Percentiles rank a stretch among this genome's conserved stretches.
Evolutionary conservation across 352 stramenopile species (phyloP).

Genomic region (Phytophthora megakarya): DNA sequence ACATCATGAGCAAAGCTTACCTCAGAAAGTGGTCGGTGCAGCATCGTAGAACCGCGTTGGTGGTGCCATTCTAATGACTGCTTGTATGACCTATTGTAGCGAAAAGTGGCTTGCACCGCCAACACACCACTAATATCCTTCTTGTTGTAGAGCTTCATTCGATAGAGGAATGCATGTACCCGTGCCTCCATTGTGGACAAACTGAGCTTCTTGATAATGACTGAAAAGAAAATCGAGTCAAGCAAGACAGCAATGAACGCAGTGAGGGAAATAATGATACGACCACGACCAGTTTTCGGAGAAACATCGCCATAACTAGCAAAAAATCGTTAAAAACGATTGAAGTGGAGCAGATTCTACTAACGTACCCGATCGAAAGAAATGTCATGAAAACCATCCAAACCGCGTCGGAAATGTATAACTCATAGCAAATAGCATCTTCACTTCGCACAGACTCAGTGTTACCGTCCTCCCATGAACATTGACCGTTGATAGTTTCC

Average conservation of each 20-base stretch:
- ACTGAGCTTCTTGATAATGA: constrained; percentile 66
- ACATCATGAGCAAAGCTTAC: constrained; percentile 27
- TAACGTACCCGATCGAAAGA: constrained; percentile 44
- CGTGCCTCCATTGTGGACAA: constrained; percentile 70
- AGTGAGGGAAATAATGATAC: constrained; percentile 36
- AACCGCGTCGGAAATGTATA: constrained; percentile 41
- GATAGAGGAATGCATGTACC: constrained; percentile 67
- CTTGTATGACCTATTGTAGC: constrained; percentile 69
- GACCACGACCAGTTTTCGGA: constrained; percentile 32
- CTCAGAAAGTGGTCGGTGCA: constrained; percentile 64
- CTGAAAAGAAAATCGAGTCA: constrained; percentile 55
- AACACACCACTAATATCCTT: constrained; percentile 71
- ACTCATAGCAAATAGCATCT: constrained; percentile 37
- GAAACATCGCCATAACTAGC: constrained; percentile 53
- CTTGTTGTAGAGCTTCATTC: constrained; percentile 63
- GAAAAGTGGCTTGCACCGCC: constrained; percentile 70
- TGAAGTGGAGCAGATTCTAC: background rate
- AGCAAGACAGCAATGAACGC: constrained; percentile 43
- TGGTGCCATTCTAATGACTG: constrained; percentile 73
- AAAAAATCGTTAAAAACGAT: background rate
- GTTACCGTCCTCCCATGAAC: constrained; percentile 20
- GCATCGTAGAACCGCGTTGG: constrained; percentile 41
- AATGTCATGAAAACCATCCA: constrained; percentile 61
- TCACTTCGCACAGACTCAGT: constrained; percentile 18
- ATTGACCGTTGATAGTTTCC: constrained; percentile 55